Evolutionary conservation across 371 early-diverging fungal genomes (phyloP).

Genomic region (Actinomucor elegans): DNA sequence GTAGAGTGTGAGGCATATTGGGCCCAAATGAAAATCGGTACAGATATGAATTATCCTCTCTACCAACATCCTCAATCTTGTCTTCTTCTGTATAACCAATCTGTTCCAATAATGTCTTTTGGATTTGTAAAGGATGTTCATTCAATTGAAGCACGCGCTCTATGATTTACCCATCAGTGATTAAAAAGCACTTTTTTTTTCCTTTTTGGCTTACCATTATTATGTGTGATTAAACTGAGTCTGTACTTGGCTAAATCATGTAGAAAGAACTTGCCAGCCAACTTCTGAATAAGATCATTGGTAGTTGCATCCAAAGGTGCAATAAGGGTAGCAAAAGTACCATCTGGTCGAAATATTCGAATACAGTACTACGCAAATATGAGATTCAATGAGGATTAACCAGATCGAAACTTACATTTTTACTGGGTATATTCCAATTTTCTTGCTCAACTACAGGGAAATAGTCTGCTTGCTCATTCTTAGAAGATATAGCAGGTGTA

Average conservation of each 20-base stretch:
- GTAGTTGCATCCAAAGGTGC: slow-evolving; percentile 68
- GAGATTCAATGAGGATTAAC: background rate
- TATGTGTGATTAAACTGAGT: slow-evolving; percentile 62
- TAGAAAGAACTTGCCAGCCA: slow-evolving; percentile 78
- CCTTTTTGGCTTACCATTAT: slow-evolving; percentile 46
- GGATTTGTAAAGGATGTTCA: slow-evolving; percentile 74
- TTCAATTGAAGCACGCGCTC: slow-evolving; percentile 63
- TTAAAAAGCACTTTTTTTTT: background rate
- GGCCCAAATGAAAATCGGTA: slow-evolving; percentile 77
- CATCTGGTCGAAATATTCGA: slow-evolving; percentile 68
- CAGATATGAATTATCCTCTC: slow-evolving; percentile 86
- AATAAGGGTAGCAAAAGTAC: slow-evolving; percentile 76
- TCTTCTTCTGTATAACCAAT: slow-evolving; percentile 82
- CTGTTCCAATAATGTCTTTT: slow-evolving; percentile 67
- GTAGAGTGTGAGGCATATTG: slow-evolving; percentile 49
- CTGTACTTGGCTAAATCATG: slow-evolving; percentile 72
- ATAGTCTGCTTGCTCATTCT: slow-evolving; percentile 41
- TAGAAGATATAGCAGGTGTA: slow-evolving; percentile 14
- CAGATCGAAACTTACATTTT: slow-evolving; percentile 25
- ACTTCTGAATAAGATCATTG: slow-evolving; percentile 66
- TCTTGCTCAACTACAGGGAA: slow-evolving; percentile 31
- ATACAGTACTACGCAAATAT: slow-evolving; percentile 45
- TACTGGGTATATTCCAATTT: slow-evolving; percentile 28
- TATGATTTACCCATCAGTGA: slow-evolving; percentile 9
- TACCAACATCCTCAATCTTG: slow-evolving; percentile 71